Base-by-base conservation (phyloP, 805 yeast genomes). In the Metschnikowia lochheadii region DNA sequence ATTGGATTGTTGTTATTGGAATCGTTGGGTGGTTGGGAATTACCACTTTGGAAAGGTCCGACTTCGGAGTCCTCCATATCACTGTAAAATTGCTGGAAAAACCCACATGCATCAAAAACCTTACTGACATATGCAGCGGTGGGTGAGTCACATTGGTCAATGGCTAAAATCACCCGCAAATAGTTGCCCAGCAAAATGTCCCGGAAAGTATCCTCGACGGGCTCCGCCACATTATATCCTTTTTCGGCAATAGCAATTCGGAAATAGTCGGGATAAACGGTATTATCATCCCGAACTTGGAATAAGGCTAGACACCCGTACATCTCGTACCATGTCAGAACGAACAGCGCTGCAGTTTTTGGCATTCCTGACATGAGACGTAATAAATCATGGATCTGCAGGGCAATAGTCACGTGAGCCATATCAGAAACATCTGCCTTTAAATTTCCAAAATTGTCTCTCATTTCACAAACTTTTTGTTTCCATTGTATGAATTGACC, bases 261-360 rank as follows among this genome's bases (percentile, higher is more conserved):
- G 48, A 59, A 72, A 56, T 66, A 73, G 29, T 72, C 75, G 5
- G 59, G 38, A 50, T 63, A 73, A 2, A 72, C 59, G 7, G 51
- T 53, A 50, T 65, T 66, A 17, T 34, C 46, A 82, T 89, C 66
- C 46, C 77, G 64, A 1, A 85, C 75, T 59, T 83, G 83, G 60
- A 72, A 87, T 36, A 83, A 66, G 8, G 81, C 62, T n/a, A 83
- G 71, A 6, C 81, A 80, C 37, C 76, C 68, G 37, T 81, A 74
- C 13, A 83, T 72, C 60, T 87, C 94, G 61, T 83, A 85, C 95
- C 95, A 87, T 0, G 80, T 66, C 6, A 72, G 69, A 14, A 87
- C 77, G 57, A 70, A 73, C 14, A 71, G 69, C 3, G 80, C 62
- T 20, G 85, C 84, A 3, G 82, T 71, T 36, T 75, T 72, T 8